These are phyloP conservation scores for Pyrenochaeta sp. DNA, from an alignment of 2,329 filamentous ascomycete species.

Conservation along the genomic window DNA sequence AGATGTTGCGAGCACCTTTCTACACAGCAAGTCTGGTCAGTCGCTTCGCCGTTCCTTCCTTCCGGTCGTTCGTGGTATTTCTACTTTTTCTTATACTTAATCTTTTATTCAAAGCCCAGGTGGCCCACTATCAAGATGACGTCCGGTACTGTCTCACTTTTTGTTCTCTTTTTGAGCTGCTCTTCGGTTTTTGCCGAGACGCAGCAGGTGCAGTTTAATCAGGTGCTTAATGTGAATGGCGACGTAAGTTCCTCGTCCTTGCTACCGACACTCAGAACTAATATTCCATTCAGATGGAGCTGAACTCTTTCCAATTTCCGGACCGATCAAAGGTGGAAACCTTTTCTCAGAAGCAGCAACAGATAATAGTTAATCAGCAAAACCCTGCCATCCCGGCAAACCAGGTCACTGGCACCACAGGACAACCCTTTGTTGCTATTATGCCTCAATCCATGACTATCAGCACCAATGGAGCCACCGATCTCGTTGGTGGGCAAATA, in stretches of 20 bases:
- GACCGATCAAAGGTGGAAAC: slow-evolving; percentile 48
- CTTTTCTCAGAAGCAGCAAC: slow-evolving; percentile 48
- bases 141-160: slow-evolving; percentile 46
- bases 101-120: slow-evolving; percentile 39
- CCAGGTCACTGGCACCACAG: slow-evolving; percentile 47
- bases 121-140: slow-evolving; percentile 42
- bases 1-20: slow-evolving; percentile 17
- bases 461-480: slow-evolving; percentile 46
- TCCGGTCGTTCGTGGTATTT: slow-evolving; percentile 26
- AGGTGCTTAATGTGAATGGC: slow-evolving; percentile 50
- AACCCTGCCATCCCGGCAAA: slow-evolving; percentile 42
- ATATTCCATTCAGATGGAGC: slow-evolving; percentile 39
- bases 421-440: slow-evolving; percentile 46
- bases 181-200: slow-evolving; percentile 34
- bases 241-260: slow-evolving; percentile 36
- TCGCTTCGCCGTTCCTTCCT: slow-evolving; percentile 37
- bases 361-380: slow-evolving; percentile 51
- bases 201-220: slow-evolving; percentile 46
- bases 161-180: slow-evolving; percentile 38
- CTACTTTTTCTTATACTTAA: slow-evolving; percentile 30
- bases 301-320: slow-evolving; percentile 48
- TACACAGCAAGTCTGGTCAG: slow-evolving; percentile 42
- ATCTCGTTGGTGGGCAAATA: slow-evolving; percentile 46
- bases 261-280: accelerated
- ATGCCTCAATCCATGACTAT: slow-evolving; percentile 43